phyloP scores from a whole-genome alignment of 106 monocot species.

The Platanthera guangdongensis region DNA sequence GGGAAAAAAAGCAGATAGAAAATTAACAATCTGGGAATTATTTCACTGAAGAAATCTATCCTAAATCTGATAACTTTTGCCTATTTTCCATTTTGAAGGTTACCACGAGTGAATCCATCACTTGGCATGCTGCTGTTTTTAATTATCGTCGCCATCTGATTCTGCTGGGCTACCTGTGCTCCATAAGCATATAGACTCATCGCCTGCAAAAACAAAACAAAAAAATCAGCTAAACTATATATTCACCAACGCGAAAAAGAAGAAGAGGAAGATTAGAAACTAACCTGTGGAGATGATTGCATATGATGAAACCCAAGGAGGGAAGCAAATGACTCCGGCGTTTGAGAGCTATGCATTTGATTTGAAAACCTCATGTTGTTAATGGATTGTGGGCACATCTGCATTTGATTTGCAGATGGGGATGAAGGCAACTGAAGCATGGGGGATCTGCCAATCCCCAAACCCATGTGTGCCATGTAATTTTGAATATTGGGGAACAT shows the following conservation, averaged over 20 bases:
- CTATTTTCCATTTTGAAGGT: conserved; percentile 14
- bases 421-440: conserved; percentile 15
- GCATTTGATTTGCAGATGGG: conserved; percentile 3
- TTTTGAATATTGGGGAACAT: conserved; percentile 63
- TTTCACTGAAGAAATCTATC: too few species aligned
- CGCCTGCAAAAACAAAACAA: conserved; percentile 20
- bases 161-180: conserved; percentile 31
- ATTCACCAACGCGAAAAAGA: too few species aligned
- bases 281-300: conserved; percentile 39
- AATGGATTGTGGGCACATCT: conserved; percentile 5
- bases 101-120: conserved; percentile 20
- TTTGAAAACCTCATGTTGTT: conserved; percentile 26
- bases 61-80: background rate
- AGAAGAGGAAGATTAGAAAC: background rate
- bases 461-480: conserved; percentile 34
- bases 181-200: conserved; percentile 43
- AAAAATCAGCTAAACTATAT: background rate
- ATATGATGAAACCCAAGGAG: conserved; percentile 39
- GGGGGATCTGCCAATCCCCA: conserved; percentile 28
- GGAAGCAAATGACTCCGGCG: conserved; percentile 21
- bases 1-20: too few species aligned
- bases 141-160: conserved; percentile 22
- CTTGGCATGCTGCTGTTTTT: conserved; percentile 14
- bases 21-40: too few species aligned
- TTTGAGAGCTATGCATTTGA: conserved; percentile 32